A percentile compares a stretch with the other conserved stretches of the same genome.
phyloP scores from a whole-genome alignment of 768 basidiomycete species.

The Pleurotus tuoliensis region DNA sequence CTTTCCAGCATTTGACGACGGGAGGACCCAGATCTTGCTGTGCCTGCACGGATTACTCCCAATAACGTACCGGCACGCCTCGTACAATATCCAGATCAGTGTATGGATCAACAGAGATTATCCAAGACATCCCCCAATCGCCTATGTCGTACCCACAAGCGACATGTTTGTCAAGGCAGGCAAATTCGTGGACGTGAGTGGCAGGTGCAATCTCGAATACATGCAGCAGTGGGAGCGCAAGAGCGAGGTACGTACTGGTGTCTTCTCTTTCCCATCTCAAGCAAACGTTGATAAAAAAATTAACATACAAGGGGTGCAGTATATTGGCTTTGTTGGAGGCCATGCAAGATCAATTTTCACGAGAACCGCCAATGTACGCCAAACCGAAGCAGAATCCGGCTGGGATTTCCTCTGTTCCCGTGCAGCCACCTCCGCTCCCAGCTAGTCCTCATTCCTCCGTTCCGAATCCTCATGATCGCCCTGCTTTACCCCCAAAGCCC shows the following conservation, averaged over 20 bases:
- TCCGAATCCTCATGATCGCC: constrained; percentile 16
- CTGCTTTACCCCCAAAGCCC: constrained; percentile 33
- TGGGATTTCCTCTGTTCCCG: constrained; percentile 21
- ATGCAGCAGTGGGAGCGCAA: constrained; percentile 76
- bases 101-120: constrained; percentile 87
- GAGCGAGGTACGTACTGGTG: constrained; percentile 60
- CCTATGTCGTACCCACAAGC: constrained; percentile 87
- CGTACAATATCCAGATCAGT: constrained; percentile 93
- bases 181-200: constrained; percentile 76
- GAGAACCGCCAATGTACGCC: constrained; percentile 85
- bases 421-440: constrained; percentile 17
- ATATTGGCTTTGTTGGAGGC: constrained; percentile 71
- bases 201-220: constrained; percentile 66
- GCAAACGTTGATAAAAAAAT: neutral
- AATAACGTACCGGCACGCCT: constrained; percentile 66
- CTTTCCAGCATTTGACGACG: constrained; percentile 83
- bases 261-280: constrained; percentile 12
- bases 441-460: constrained; percentile 6
- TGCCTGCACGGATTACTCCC: constrained; percentile 90
- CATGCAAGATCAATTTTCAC: constrained; percentile 80
- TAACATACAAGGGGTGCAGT: constrained; percentile 64
- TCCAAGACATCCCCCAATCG: constrained; percentile 77
- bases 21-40: constrained; percentile 86
- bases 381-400: constrained; percentile 47
- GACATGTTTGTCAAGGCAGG: constrained; percentile 86